These are phyloP conservation scores for Parathielavia appendiculata DNA, from an alignment of 495 filamentous ascomycete genomes.

Conservation along the genomic window DNA sequence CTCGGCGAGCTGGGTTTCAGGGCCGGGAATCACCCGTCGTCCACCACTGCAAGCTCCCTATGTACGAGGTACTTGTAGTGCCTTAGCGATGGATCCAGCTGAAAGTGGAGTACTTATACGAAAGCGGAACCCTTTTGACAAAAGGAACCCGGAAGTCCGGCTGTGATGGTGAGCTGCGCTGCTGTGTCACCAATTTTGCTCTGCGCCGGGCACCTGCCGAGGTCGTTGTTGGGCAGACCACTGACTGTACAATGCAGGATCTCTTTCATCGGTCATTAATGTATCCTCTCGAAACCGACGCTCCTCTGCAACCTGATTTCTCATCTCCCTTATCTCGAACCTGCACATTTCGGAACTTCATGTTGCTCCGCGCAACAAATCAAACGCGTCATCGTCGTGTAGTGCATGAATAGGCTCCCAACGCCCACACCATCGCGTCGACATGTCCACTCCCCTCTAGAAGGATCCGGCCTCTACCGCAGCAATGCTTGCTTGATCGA, in stretches of 20 bases:
- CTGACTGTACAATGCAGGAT: background rate
- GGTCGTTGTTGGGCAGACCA: slow-evolving; percentile 13
- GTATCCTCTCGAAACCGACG: background rate
- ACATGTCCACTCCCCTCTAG: background rate
- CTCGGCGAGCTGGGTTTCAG: too few species aligned
- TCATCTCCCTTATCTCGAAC: slow-evolving; percentile 1
- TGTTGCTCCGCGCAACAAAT: slow-evolving; percentile 2
- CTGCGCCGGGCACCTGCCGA: background rate
- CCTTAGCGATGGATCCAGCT: too few species aligned
- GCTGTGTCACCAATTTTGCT: slow-evolving; percentile 10
- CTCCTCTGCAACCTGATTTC: slow-evolving; percentile 12
- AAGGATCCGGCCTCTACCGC: background rate
- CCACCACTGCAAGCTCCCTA: too few species aligned
- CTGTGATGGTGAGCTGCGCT: slow-evolving; percentile 11
- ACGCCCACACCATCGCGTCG: slow-evolving; percentile 4
- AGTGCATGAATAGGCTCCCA: slow-evolving; percentile 20
- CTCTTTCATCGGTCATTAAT: background rate
- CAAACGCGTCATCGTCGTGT: background rate
- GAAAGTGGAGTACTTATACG: too few species aligned
- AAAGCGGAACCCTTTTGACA: too few species aligned
- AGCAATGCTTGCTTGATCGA: background rate
- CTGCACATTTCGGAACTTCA: background rate
- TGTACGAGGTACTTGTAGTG: too few species aligned
- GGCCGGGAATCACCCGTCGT: too few species aligned
- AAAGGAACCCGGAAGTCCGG: too few species aligned